A percentile compares a stretch with the other conserved stretches of the same genome.
Evolutionary conservation across 768 basidiomycete species (phyloP).

Genomic region (Psilocybe subaeruginosa): DNA sequence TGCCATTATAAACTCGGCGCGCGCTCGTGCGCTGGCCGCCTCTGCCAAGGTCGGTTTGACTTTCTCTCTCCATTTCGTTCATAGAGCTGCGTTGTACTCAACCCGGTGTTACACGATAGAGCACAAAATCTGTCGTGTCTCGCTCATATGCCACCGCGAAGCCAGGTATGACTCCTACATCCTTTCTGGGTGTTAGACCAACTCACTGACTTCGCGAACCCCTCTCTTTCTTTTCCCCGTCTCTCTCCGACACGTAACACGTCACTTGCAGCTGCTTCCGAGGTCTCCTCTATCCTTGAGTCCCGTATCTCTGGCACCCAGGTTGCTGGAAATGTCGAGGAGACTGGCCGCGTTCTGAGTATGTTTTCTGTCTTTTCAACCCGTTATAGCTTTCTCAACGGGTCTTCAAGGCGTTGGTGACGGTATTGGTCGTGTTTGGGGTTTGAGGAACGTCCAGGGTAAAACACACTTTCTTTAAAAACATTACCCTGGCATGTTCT

Average conservation of each 20-base stretch:
- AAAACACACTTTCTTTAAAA: slow-evolving; percentile 22
- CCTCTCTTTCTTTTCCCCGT: slow-evolving; percentile 22
- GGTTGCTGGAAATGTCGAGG: slow-evolving; percentile 93
- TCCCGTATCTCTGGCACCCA: slow-evolving; percentile 94
- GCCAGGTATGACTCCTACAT: slow-evolving; percentile 67
- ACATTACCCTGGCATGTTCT: slow-evolving; percentile 18
- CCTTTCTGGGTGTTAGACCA: background rate
- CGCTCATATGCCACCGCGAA: slow-evolving; percentile 98
- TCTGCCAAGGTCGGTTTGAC: slow-evolving; percentile 56
- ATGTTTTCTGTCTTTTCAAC: slow-evolving; percentile 34
- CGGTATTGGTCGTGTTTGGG: slow-evolving; percentile 99
- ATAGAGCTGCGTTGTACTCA: slow-evolving; percentile 14
- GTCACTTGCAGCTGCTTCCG: slow-evolving; percentile 83
- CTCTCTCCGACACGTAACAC: slow-evolving; percentile 30
- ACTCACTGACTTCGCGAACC: slow-evolving; percentile 27
- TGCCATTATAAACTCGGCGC: slow-evolving; percentile 82
- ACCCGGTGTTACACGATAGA: slow-evolving; percentile 34
- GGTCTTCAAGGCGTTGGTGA: slow-evolving; percentile 87
- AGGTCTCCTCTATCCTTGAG: slow-evolving; percentile 99
- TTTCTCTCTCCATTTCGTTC: background rate
- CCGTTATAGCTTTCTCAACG: slow-evolving; percentile 21
- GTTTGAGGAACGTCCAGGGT: slow-evolving; percentile 99
- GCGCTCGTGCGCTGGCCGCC: slow-evolving; percentile 74
- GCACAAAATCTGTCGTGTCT: slow-evolving; percentile 54
- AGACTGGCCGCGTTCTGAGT: slow-evolving; percentile 99